A percentile compares a stretch with the other conserved stretches of the same genome.
These are phyloP conservation scores for Trifolium pratense DNA, from an alignment of 306 rosid genomes.

Conservation along the genomic window DNA sequence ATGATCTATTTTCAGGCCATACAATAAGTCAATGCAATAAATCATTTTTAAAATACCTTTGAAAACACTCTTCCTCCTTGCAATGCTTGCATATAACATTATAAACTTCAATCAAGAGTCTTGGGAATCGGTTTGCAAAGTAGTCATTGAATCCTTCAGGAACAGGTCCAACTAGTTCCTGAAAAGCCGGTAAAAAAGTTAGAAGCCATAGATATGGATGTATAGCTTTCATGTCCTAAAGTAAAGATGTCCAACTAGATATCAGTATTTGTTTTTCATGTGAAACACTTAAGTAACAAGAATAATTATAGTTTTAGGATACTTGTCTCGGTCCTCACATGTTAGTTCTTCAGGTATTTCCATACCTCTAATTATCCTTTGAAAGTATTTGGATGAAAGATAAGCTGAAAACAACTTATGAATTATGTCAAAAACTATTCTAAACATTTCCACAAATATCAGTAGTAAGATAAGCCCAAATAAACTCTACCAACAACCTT, in stretches of 20 bases:
- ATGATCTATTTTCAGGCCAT: slow-evolving; percentile 17
- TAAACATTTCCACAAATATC: too few relatives aligned
- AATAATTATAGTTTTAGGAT: not conserved
- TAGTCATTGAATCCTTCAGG: slow-evolving; percentile 69
- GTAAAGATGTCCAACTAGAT: slow-evolving; percentile 6
- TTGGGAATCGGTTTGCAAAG: slow-evolving; percentile 72
- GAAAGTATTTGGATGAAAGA: not conserved
- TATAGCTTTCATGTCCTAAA: slow-evolving; percentile 8
- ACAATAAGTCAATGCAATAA: slow-evolving; percentile 24
- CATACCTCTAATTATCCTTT: not conserved
- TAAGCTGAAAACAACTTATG: not conserved
- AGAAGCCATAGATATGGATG: slow-evolving; percentile 6
- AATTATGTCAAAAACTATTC: not conserved
- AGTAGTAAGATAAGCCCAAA: not conserved
- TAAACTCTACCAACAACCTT: not conserved
- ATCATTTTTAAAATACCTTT: slow-evolving; percentile 52
- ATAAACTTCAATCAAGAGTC: slow-evolving; percentile 67
- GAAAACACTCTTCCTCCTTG: slow-evolving; percentile 60
- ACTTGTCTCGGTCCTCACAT: not conserved
- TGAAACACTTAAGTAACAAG: not conserved
- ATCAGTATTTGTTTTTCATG: not conserved
- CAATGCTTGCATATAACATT: slow-evolving; percentile 55
- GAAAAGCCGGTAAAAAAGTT: slow-evolving; percentile 29
- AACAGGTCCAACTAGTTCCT: slow-evolving; percentile 62
- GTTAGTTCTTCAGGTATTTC: not conserved